These are phyloP conservation scores for Asterochloris sp. DNA, from an alignment of 139 green algal species.

Conservation along the genomic window DNA sequence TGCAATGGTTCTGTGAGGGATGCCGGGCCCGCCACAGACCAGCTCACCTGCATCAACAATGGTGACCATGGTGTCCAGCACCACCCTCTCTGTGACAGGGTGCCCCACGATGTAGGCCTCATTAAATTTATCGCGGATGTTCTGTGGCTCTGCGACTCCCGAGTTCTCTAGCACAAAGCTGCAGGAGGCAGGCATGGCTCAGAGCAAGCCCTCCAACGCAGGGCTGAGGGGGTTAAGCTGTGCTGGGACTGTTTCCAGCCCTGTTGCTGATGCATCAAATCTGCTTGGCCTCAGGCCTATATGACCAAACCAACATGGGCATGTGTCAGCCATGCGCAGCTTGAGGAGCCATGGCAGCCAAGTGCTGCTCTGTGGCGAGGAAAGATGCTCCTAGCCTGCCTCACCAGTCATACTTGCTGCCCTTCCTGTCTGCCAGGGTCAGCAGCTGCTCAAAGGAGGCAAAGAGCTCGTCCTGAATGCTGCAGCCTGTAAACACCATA, in stretches of 20 bases:
- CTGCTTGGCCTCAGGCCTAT: too few species aligned
- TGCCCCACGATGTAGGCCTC: constrained; percentile 62
- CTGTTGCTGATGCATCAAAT: too few species aligned
- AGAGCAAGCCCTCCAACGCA: neutral
- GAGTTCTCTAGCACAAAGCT: constrained; percentile 91
- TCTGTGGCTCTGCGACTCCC: constrained; percentile 88
- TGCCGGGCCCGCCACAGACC: neutral
- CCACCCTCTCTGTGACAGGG: constrained; percentile 65
- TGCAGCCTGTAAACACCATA: constrained; percentile 61
- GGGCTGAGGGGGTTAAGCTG: too few species aligned
- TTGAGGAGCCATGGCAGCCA: too few species aligned
- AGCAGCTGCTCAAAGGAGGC: constrained; percentile 83
- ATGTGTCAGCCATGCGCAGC: too few species aligned
- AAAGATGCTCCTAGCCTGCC: neutral
- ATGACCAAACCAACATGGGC: too few species aligned
- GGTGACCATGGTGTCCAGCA: constrained; percentile 85
- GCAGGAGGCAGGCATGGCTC: neutral
- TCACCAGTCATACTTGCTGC: constrained; percentile 69
- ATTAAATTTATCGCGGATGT: constrained; percentile 87
- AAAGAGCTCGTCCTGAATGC: constrained; percentile 87
- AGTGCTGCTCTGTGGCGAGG: too few species aligned
- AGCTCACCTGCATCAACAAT: constrained; percentile 56
- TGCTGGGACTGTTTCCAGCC: neutral
- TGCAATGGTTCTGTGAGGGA: neutral
- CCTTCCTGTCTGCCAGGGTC: constrained; percentile 60